Evolutionary conservation across 1,139 yeast genomes (phyloP).

Genomic region (Diutina rugosa): DNA sequence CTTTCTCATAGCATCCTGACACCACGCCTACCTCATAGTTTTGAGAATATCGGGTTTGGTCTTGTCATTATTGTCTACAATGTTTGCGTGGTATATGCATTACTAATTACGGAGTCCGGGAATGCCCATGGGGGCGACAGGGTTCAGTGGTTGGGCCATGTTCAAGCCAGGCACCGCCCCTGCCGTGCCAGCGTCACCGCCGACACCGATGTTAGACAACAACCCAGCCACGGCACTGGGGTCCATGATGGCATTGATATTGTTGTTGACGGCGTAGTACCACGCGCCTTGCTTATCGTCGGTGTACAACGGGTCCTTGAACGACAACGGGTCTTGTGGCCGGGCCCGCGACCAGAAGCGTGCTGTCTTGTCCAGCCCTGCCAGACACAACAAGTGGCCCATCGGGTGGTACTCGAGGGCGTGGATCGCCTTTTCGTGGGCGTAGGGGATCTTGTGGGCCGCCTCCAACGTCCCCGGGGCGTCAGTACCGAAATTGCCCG

Average conservation of each 20-base stretch:
- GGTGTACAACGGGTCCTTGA: conserved; percentile 69
- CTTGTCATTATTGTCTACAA: not conserved
- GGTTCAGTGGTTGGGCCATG: not conserved
- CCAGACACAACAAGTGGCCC: conserved; percentile 85
- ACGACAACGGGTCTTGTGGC: conserved; percentile 79
- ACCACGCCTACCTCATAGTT: too few species aligned
- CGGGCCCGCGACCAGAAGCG: conserved; percentile 90
- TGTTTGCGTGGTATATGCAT: not conserved
- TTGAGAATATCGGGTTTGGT: too few species aligned
- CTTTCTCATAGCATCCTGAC: too few species aligned
- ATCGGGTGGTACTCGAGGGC: conserved; percentile 86
- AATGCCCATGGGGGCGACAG: not conserved
- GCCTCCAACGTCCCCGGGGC: conserved; percentile 24
- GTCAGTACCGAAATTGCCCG: conserved; percentile 5
- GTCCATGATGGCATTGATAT: conserved; percentile 44
- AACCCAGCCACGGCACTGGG: not conserved
- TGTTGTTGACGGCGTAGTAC: conserved; percentile 59
- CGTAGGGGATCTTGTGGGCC: conserved; percentile 66
- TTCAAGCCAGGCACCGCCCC: not conserved
- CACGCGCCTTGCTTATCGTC: conserved; percentile 62
- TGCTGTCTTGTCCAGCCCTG: conserved; percentile 90
- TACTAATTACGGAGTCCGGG: not conserved
- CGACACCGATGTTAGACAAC: not conserved
- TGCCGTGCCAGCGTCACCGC: not conserved
- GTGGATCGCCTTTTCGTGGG: conserved; percentile 90